Evolutionary conservation across 768 basidiomycete species (phyloP).

Genomic region (Lactarius akahatsu): DNA sequence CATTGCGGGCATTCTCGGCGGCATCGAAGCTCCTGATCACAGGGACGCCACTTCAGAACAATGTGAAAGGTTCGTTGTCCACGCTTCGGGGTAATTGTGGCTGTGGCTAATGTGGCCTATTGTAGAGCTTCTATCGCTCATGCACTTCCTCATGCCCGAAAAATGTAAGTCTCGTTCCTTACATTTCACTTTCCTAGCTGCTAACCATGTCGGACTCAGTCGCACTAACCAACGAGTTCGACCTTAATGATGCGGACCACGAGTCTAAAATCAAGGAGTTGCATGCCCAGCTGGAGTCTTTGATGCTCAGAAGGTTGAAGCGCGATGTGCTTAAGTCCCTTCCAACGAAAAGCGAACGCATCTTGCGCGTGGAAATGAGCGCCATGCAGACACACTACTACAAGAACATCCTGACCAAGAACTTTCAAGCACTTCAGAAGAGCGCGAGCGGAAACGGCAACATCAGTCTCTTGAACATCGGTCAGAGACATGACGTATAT

Average conservation of each 20-base stretch:
- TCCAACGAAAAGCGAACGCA: constrained; percentile 97
- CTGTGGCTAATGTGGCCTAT: constrained; percentile 11
- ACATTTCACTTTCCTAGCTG: background rate
- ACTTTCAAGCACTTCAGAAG: constrained; percentile 90
- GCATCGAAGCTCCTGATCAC: constrained; percentile 95
- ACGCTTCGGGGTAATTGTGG: constrained; percentile 19
- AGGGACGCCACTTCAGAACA: constrained; percentile 97
- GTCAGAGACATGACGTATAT: constrained; percentile 39
- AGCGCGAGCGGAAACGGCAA: constrained; percentile 86
- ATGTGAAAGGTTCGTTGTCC: constrained; percentile 78
- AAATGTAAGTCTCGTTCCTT: constrained; percentile 60
- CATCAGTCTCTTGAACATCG: constrained; percentile 94
- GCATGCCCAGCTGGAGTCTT: constrained; percentile 85
- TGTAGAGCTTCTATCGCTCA: constrained; percentile 88
- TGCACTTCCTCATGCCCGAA: constrained; percentile 99
- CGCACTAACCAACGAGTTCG: constrained; percentile 92
- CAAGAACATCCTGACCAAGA: constrained; percentile 98
- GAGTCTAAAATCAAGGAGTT: constrained; percentile 94
- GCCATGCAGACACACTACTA: constrained; percentile 96
- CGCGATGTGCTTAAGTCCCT: constrained; percentile 93
- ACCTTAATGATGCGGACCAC: constrained; percentile 89
- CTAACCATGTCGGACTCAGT: constrained; percentile 48
- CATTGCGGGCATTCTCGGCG: constrained; percentile 82
- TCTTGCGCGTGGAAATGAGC: constrained; percentile 96
- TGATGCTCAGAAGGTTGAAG: constrained; percentile 95